phyloP scores from a whole-genome alignment of 805 yeast genomes.

The Teunomyces aglyptinius region DNA sequence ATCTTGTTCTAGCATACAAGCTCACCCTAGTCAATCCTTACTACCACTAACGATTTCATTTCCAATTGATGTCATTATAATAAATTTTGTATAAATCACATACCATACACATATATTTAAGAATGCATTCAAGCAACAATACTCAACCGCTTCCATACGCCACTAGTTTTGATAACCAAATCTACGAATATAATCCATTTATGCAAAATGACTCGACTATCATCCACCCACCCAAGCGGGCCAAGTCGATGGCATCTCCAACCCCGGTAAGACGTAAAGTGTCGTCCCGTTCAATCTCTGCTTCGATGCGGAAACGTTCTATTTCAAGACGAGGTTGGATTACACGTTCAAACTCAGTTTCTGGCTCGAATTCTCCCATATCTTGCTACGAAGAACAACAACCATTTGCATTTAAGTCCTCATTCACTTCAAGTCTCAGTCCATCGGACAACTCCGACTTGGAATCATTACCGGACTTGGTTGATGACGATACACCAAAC shows the following conservation, averaged over 20 bases:
- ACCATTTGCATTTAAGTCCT: conserved; percentile 10
- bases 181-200: conserved; percentile 21
- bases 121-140: conserved; percentile 12
- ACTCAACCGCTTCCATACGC: conserved; percentile 27
- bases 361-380: conserved; percentile 1
- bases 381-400: conserved; percentile 10
- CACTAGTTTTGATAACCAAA: conserved; percentile 16
- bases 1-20: background rate
- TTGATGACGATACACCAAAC: conserved; percentile 27
- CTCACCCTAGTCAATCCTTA: conserved; percentile 30
- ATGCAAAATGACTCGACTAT: conserved; percentile 1
- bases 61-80: conserved; percentile 6
- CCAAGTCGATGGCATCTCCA: conserved; percentile 1
- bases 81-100: too few species aligned
- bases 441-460: conserved; percentile 26
- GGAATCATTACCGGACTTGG: conserved; percentile 38
- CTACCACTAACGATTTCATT: conserved; percentile 7
- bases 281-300: background rate
- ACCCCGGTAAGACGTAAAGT: background rate
- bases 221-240: conserved; percentile 7
- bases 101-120: background rate
- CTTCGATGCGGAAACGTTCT: background rate
- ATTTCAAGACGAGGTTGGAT: background rate
- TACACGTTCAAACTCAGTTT: conserved; percentile 7
- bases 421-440: conserved; percentile 2